Evolutionary conservation across 1,284 basidiomycete species (phyloP), one percentile per base, ranked within the genome.

Genomic region (Xanthoconium separans): DNA sequence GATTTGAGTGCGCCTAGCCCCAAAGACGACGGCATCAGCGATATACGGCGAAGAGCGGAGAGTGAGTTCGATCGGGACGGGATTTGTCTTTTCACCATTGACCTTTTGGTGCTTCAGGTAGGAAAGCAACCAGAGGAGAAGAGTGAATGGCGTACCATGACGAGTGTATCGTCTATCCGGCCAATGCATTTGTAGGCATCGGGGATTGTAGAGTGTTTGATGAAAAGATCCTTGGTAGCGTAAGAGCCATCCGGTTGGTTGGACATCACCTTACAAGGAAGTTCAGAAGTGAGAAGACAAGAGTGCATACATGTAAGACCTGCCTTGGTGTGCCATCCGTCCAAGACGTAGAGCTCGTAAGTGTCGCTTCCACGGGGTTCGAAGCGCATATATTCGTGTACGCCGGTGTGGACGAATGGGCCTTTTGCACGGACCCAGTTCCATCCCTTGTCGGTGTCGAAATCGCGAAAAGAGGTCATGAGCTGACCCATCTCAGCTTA

Each of bases 211-310:
- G 74, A 67, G 50, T 84, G 79, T 47, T 73, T 74, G 13, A 76
- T 59, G 55, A 85, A 81, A 13, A 85, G 70, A 58, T 87, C 85
- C 52, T 78, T 82, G 10, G 81, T 83, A 2, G 80, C 80, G 60
- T 82, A 86, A 8, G 79, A 79, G 0, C 78, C 78, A 55, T 86
- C 82, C 0, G 78, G 75, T 33, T 79, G 73, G 64, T 85, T 85
- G 31, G 73, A 75, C 65, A 78, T 69, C 57, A 71, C 69, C 68
- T 27, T 72, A 44, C 11, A 24, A 43, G 7, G 37, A 1, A 16
- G 2, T 60, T 30, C 44, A 46, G n/a, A 24, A 2, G 42, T 12
- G 29, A 16, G 16, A 30, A 12, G 37, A 51, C 12, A 15, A 42
- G 33, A 33, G 27, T 31, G 12, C 15, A 43, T 39, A 42, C 13